Percentiles rank a stretch among this genome's conserved stretches.
phyloP scores from a whole-genome alignment of 371 early-diverging fungal species.

The Apophysomyces trapeziformis region DNA sequence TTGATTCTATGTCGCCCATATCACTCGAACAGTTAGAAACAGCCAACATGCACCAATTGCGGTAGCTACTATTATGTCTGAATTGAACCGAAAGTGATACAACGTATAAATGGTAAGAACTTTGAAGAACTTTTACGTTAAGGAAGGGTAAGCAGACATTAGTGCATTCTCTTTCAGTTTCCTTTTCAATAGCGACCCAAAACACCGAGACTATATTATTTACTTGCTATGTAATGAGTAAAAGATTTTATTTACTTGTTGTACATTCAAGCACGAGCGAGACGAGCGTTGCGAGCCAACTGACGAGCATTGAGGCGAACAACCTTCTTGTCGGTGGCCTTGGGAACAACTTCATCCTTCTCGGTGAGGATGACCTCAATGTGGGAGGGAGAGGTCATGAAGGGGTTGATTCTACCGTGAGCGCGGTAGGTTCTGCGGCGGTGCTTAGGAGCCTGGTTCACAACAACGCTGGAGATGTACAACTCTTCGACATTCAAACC shows the following conservation, averaged over 20 bases:
- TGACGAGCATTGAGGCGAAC: constrained; percentile 57
- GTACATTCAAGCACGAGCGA: constrained; percentile 29
- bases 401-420: constrained; percentile 95
- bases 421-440: constrained; percentile 98
- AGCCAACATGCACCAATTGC: too few relatives aligned
- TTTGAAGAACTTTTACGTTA: too few relatives aligned
- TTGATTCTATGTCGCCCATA: too few relatives aligned
- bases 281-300: constrained; percentile 59
- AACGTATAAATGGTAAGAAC: too few relatives aligned
- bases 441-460: constrained; percentile 98
- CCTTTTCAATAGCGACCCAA: too few relatives aligned
- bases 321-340: constrained; percentile 62
- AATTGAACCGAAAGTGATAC: too few relatives aligned
- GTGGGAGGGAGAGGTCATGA: constrained; percentile 97
- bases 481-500: constrained; percentile 87
- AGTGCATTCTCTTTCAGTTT: too few relatives aligned
- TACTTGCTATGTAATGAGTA: constrained; percentile 2
- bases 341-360: constrained; percentile 78
- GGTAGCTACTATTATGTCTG: too few relatives aligned
- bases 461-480: constrained; percentile 94
- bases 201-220: background rate
- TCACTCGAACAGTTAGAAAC: too few relatives aligned
- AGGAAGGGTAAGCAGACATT: too few relatives aligned
- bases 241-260: background rate
- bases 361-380: constrained; percentile 92